Base-by-base conservation (phyloP, 257 asterid genomes). In the Primulina eburnea region DNA sequence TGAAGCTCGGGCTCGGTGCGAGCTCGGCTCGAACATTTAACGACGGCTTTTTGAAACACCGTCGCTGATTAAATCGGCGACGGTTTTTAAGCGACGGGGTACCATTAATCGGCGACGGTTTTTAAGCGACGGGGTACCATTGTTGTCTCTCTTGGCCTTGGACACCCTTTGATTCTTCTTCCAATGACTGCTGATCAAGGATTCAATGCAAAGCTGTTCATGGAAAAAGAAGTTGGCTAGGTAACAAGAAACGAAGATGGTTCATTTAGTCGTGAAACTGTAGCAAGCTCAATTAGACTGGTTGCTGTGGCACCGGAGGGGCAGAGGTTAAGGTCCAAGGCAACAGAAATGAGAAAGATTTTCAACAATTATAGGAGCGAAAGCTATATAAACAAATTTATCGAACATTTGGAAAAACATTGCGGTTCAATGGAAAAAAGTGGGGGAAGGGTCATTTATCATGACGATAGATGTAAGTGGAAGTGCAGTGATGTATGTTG, bases 71-170 rank as follows among this genome's bases (percentile, higher is more conserved):
- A n/a, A n/a, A n/a, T n/a, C n/a, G n/a, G n/a, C n/a, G n/a, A n/a
- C n/a, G n/a, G n/a, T n/a, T n/a, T n/a, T n/a, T n/a, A n/a, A n/a
- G n/a, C n/a, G n/a, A n/a, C n/a, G n/a, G n/a, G n/a, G n/a, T n/a
- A n/a, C n/a, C n/a, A n/a, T n/a, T n/a, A n/a, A n/a, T n/a, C n/a
- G n/a, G n/a, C n/a, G n/a, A n/a, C n/a, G n/a, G n/a, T n/a, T n/a
- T n/a, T n/a, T n/a, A n/a, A n/a, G n/a, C n/a, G 86, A 21, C 82
- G 90, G 90, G 86, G 86, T 16, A 71, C 87, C 2, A 61, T 77
- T 47, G 59, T 76, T 1, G 87, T 82, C 67, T 68, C 85, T n/a
- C 80, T 85, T 29, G 71, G 76, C 17, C 77, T 71, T 26, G 90
- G 87, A 16, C 87, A 74, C 55, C 80, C 81, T 1, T 67, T 82